Conservation (phyloP, 2,329 filamentous ascomycete genomes). For the Aureobasidium sp. region DNA sequence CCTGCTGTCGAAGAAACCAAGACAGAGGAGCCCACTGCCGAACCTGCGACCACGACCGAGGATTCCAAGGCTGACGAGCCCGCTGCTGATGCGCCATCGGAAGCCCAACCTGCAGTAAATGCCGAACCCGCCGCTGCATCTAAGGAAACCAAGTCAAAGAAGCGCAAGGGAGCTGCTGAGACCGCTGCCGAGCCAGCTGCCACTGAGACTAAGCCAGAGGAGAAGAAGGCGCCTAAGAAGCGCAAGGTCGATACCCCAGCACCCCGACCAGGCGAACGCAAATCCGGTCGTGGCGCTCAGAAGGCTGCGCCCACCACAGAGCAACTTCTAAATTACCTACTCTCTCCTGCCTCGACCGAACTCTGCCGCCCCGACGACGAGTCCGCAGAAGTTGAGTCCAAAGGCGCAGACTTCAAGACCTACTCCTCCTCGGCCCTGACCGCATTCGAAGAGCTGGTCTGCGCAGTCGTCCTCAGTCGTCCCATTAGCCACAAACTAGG, state of each 20-base stretch:
- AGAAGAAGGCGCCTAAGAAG: conserved; percentile 21
- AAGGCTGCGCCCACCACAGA: conserved; percentile 21
- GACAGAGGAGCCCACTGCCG: background rate
- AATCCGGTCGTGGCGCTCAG: conserved; percentile 23
- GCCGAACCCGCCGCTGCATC: background rate
- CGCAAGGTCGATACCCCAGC: conserved; percentile 19
- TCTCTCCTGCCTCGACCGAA: conserved; percentile 26
- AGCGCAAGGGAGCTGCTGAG: conserved; percentile 12
- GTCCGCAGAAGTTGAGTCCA: conserved; percentile 23
- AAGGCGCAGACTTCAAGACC: conserved; percentile 24
- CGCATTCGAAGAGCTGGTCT: conserved; percentile 41
- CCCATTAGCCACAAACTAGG: conserved; percentile 40
- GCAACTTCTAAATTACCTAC: conserved; percentile 30
- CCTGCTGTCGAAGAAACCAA: background rate
- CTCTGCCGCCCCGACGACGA: conserved; percentile 31
- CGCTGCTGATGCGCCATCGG: background rate
- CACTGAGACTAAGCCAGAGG: background rate
- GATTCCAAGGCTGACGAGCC: background rate
- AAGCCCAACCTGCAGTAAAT: background rate
- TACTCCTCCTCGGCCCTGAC: conserved; percentile 30
- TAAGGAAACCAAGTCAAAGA: background rate
- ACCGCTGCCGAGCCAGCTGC: background rate
- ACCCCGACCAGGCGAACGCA: conserved; percentile 24
- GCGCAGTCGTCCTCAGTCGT: conserved; percentile 38
- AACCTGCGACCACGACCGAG: background rate